Percentiles rank a stretch among this genome's conserved stretches.
phyloP scores from a whole-genome alignment of 2,329 filamentous ascomycete species.

The Xylaria sp. region DNA sequence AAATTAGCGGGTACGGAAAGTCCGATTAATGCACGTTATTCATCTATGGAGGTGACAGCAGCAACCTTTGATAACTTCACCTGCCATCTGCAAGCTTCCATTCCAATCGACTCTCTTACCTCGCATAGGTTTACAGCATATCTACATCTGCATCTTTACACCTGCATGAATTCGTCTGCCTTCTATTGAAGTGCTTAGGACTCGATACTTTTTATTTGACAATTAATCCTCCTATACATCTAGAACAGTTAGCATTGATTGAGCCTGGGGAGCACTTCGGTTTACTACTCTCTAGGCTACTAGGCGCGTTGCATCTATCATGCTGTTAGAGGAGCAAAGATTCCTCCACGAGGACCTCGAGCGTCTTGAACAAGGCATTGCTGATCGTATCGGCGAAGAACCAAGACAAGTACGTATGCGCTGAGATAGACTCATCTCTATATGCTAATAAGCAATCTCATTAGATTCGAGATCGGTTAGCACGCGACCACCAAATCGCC shows the following conservation, averaged over 20 bases:
- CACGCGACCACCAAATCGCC: slow-evolving; percentile 90
- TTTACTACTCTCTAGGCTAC: too few relatives aligned
- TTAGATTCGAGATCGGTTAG: slow-evolving; percentile 87
- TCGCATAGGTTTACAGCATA: slow-evolving; percentile 33
- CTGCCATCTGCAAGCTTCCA: background rate
- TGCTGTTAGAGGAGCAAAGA: slow-evolving; percentile 94
- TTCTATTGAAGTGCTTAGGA: background rate
- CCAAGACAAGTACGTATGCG: slow-evolving; percentile 78
- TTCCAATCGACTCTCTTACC: slow-evolving; percentile 40
- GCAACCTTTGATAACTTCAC: background rate
- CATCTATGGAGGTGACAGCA: background rate
- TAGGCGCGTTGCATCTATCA: slow-evolving; percentile 48
- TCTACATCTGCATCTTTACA: background rate
- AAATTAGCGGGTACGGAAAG: accelerated
- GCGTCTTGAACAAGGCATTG: slow-evolving; percentile 91
- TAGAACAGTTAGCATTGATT: too few relatives aligned
- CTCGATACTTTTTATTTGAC: background rate
- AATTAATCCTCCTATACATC: background rate
- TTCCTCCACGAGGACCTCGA: slow-evolving; percentile 97
- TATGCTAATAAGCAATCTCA: slow-evolving; percentile 41
- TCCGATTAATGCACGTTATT: background rate
- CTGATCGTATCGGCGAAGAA: slow-evolving; percentile 88
- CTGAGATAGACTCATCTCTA: slow-evolving; percentile 6
- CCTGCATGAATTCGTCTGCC: background rate
- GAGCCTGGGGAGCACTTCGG: background rate